A percentile compares a stretch with the other conserved stretches of the same genome.
Evolutionary conservation across 805 yeast genomes (phyloP).

Genomic region (Lipomyces yamanashiensis): DNA sequence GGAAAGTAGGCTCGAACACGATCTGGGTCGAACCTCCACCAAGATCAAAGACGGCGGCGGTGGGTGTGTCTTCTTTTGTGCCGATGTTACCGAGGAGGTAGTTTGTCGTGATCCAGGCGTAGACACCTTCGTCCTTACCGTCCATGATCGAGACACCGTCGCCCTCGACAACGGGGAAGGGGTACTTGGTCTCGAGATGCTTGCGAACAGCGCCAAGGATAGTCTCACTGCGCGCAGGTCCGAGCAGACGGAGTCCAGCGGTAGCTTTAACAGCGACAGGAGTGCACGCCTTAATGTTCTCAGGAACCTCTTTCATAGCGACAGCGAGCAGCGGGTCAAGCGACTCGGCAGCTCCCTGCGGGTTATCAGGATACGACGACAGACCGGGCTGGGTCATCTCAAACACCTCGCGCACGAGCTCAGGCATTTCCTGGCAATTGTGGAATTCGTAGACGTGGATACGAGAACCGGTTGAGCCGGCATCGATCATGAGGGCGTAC

Average conservation of each 20-base stretch:
- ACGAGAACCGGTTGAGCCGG: conserved; percentile 97
- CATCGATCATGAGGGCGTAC: conserved; percentile 93
- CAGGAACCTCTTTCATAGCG: conserved; percentile 81
- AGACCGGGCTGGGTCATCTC: conserved; percentile 92
- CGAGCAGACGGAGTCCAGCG: conserved; percentile 89
- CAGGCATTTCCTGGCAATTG: conserved; percentile 83
- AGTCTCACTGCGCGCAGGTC: conserved; percentile 69
- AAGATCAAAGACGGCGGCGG: conserved; percentile 95
- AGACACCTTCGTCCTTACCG: conserved; percentile 97
- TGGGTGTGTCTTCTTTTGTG: conserved; percentile 67
- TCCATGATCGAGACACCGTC: conserved; percentile 93
- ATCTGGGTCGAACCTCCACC: conserved; percentile 99
- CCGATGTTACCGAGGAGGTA: conserved; percentile 94
- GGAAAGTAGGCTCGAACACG: conserved; percentile 91
- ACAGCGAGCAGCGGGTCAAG: conserved; percentile 77
- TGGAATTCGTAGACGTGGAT: conserved; percentile 92
- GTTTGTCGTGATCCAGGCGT: conserved; percentile 97
- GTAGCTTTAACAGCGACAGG: conserved; percentile 98
- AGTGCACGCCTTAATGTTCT: conserved; percentile 72
- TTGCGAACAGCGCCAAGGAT: conserved; percentile 77
- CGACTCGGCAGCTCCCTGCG: conserved; percentile 85
- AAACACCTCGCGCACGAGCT: conserved; percentile 76
- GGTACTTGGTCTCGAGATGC: conserved; percentile 79
- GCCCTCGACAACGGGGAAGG: conserved; percentile 86
- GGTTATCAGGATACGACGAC: conserved; percentile 79